Evolutionary conservation across 2,329 filamentous ascomycete genomes (phyloP).

Genomic region (Fusarium chaquense): DNA sequence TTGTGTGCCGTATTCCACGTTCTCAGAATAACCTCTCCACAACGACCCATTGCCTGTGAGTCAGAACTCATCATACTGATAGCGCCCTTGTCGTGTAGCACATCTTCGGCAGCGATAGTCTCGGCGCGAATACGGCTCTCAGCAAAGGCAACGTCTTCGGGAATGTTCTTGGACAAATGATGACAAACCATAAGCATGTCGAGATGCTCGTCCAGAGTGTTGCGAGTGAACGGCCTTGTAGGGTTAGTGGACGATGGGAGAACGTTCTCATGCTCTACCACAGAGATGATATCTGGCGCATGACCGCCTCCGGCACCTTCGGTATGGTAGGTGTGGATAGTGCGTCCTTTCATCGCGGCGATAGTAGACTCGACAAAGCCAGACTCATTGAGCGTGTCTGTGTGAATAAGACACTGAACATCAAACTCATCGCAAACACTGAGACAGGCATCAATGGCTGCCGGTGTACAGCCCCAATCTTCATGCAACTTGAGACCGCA

Average conservation of each 20-base stretch:
- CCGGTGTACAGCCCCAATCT: slow-evolving; percentile 93
- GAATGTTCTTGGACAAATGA: slow-evolving; percentile 90
- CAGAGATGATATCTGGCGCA: slow-evolving; percentile 94
- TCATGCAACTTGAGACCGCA: slow-evolving; percentile 95
- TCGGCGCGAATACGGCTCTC: slow-evolving; percentile 94
- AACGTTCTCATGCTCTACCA: slow-evolving; percentile 90
- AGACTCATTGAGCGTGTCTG: slow-evolving; percentile 94
- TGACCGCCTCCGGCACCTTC: slow-evolving; percentile 96
- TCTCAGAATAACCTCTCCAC: slow-evolving; percentile 90
- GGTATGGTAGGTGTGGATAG: slow-evolving; percentile 97
- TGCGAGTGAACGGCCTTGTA: slow-evolving; percentile 88
- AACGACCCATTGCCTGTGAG: slow-evolving; percentile 96
- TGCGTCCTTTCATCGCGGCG: slow-evolving; percentile 83
- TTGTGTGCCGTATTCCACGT: slow-evolving; percentile 99
- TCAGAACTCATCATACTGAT: slow-evolving; percentile 99
- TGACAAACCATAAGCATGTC: slow-evolving; percentile 99
- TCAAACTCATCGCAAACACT: slow-evolving; percentile 90
- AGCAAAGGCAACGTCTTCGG: slow-evolving; percentile 95
- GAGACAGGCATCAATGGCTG: slow-evolving; percentile 89
- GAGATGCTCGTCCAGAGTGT: slow-evolving; percentile 95
- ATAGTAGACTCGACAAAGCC: slow-evolving; percentile 97
- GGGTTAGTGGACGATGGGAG: slow-evolving; percentile 93
- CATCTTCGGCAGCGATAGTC: slow-evolving; percentile 96
- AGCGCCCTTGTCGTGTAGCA: slow-evolving; percentile 92
- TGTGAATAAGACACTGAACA: slow-evolving; percentile 94